phyloP scores from a whole-genome alignment of 2,329 filamentous ascomycete genomes.

The Cladosporium halotolerans region DNA sequence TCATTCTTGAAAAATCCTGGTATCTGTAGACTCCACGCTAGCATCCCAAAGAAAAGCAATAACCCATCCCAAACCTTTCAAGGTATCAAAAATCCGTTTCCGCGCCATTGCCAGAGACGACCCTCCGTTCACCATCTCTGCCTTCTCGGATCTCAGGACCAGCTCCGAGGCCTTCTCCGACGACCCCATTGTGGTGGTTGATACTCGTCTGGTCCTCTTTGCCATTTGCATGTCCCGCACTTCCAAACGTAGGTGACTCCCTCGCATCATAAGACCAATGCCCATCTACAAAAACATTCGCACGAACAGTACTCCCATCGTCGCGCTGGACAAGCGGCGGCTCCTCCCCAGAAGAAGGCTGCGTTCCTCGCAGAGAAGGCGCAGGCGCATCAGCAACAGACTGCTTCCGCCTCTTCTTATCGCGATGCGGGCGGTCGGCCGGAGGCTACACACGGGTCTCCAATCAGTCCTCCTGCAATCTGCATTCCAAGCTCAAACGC shows the following conservation, averaged over 20 bases:
- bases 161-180: not conserved
- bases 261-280: not conserved
- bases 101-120: not conserved
- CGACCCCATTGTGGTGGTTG: not conserved
- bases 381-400: not conserved
- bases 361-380: not conserved
- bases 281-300: conserved; percentile 9
- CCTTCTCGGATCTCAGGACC: not conserved
- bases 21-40: not conserved
- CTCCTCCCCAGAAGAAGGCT: not conserved
- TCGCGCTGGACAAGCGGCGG: conserved; percentile 13
- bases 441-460: conserved; percentile 16
- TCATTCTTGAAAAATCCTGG: not conserved
- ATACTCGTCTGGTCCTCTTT: not conserved
- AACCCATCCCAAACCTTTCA: too few relatives aligned
- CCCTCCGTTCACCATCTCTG: not conserved
- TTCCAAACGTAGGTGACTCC: too few relatives aligned
- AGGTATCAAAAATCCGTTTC: not conserved
- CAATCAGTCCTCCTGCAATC: not conserved
- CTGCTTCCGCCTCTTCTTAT: conserved; percentile 22
- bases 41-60: not conserved
- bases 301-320: conserved; percentile 10
- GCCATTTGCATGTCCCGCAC: too few relatives aligned
- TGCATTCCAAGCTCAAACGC: too few relatives aligned
- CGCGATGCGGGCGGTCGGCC: conserved; percentile 26